Conservation (phyloP, 2,329 filamentous ascomycete genomes). For the Penicillium sp. region DNA sequence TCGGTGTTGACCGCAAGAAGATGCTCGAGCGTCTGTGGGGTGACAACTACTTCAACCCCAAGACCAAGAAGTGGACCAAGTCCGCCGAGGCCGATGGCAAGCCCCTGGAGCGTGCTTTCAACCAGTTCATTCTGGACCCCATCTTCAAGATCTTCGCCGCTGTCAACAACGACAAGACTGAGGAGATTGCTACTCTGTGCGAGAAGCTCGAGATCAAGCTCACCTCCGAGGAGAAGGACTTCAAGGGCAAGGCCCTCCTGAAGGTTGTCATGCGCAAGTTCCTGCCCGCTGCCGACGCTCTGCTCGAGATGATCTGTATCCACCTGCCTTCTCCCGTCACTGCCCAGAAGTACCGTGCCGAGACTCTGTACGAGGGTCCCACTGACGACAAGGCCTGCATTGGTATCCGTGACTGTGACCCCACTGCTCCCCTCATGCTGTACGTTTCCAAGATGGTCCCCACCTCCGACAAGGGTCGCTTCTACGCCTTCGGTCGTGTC, state of each 20-base stretch:
- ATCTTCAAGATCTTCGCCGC: constrained; percentile 99
- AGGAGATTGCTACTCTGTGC: constrained; percentile 79
- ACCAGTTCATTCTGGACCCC: constrained; percentile 98
- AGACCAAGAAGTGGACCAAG: constrained; percentile 99
- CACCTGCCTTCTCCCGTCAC: constrained; percentile 95
- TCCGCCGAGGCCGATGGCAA: constrained; percentile 79
- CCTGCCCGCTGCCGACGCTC: constrained; percentile 95
- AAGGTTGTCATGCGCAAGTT: constrained; percentile 99
- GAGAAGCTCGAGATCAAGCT: constrained; percentile 97
- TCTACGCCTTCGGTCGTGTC: constrained; percentile 99
- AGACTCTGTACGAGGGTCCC: constrained; percentile 99
- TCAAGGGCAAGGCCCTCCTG: constrained; percentile 96
- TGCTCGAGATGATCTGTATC: constrained; percentile 99
- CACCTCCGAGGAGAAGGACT: constrained; percentile 77
- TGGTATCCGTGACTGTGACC: constrained; percentile 97
- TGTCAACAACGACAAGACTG: constrained; percentile 99
- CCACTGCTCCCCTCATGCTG: constrained; percentile 98
- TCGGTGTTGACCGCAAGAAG: constrained; percentile 99
- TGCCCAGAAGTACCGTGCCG: constrained; percentile 95
- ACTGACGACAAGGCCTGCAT: constrained; percentile 88
- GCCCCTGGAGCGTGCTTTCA: constrained; percentile 95
- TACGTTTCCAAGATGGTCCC: constrained; percentile 99
- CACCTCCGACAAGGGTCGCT: constrained; percentile 98
- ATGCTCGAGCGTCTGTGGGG: constrained; percentile 99
- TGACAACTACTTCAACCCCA: constrained; percentile 99